Evolutionary conservation across 208 protist species (phyloP).

Genomic region (Novymonas esmeraldas): DNA sequence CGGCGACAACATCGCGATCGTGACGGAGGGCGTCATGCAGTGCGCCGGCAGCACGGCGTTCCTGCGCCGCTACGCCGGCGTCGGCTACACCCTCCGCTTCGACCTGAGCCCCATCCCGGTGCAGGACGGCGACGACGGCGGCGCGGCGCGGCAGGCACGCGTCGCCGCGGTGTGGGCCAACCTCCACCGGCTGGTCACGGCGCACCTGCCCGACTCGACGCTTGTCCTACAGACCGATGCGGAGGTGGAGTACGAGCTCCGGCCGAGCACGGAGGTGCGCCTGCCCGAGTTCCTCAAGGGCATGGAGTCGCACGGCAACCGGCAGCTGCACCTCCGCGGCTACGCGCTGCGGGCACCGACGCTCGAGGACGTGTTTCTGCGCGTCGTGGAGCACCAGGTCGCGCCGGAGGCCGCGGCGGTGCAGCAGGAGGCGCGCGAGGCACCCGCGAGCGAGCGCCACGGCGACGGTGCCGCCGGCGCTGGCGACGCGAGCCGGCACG

Average conservation of each 20-base stretch:
- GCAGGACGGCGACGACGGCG: background rate
- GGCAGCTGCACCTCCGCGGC: conserved; percentile 36
- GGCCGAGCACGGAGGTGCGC: conserved; percentile 12
- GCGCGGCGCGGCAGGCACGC: conserved; percentile 12
- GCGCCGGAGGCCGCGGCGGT: background rate
- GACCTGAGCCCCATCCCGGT: conserved; percentile 18
- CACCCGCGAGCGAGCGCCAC: background rate
- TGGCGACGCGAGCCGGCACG: background rate
- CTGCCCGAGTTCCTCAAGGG: conserved; percentile 43
- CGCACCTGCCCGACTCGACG: conserved; percentile 26
- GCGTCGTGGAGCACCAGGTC: conserved; percentile 36
- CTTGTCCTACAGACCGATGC: conserved; percentile 21
- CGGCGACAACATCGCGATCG: conserved; percentile 89
- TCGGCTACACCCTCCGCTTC: conserved; percentile 63
- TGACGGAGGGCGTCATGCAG: conserved; percentile 58
- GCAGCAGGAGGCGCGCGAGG: background rate
- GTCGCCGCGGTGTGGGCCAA: conserved; percentile 25
- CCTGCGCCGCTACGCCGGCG: conserved; percentile 54
- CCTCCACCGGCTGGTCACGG: conserved; percentile 30
- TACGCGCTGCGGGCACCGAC: conserved; percentile 68
- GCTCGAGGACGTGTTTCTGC: conserved; percentile 83
- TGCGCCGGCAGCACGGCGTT: conserved; percentile 66
- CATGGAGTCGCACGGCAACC: conserved; percentile 39
- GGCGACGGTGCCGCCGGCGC: background rate
- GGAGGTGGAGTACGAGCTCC: conserved; percentile 59